Evolutionary conservation across 495 filamentous ascomycete genomes (phyloP).

Genomic region (Clohesyomyces aquaticus): DNA sequence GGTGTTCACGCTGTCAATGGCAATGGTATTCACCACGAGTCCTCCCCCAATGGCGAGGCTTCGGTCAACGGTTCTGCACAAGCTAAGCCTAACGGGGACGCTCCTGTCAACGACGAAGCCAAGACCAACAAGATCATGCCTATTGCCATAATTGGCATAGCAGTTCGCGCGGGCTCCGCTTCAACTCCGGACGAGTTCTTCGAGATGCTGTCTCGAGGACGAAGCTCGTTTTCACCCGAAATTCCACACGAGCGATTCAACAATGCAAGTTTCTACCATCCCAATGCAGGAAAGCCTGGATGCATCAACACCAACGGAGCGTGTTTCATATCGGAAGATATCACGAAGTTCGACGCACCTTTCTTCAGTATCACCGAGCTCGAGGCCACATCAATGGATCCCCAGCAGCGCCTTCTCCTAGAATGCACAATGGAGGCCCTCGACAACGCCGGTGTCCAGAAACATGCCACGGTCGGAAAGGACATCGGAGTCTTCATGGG

Average conservation of each 20-base stretch:
- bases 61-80: not conserved
- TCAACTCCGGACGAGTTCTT: constrained; percentile 60
- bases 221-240: constrained; percentile 16
- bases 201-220: constrained; percentile 54
- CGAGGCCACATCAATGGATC: constrained; percentile 30
- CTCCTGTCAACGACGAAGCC: not conserved
- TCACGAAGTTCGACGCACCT: constrained; percentile 25
- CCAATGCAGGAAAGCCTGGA: constrained; percentile 15
- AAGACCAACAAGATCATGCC: constrained; percentile 51
- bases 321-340: constrained; percentile 12
- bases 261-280: constrained; percentile 16
- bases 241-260: constrained; percentile 12
- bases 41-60: too few relatives aligned
- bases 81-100: not conserved
- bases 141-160: constrained; percentile 65
- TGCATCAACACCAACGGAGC: constrained; percentile 8
- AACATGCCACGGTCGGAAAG: constrained; percentile 4
- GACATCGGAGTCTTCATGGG: constrained; percentile 27
- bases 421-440: constrained; percentile 19
- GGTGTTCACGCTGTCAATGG: too few relatives aligned
- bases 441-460: constrained; percentile 26
- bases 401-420: constrained; percentile 23
- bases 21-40: too few relatives aligned
- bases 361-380: constrained; percentile 27
- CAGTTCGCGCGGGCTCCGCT: constrained; percentile 61